Evolutionary conservation across 1,284 basidiomycete species (phyloP).

Genomic region (Porodaedalea pini): DNA sequence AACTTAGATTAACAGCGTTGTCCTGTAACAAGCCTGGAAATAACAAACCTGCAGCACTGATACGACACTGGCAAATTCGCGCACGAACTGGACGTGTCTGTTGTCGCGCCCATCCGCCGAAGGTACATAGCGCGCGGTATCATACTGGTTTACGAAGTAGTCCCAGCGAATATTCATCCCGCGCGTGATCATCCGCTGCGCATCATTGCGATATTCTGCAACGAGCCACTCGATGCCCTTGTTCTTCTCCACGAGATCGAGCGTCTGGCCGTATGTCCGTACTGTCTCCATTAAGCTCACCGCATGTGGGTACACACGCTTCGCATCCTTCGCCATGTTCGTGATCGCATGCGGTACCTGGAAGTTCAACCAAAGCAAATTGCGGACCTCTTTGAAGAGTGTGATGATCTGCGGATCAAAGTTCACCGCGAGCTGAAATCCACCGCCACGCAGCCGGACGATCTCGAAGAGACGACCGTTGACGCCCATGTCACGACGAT

Average conservation of each 20-base stretch:
- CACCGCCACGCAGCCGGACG: slow-evolving; percentile 74
- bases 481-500: slow-evolving; percentile 86
- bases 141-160: slow-evolving; percentile 90
- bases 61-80: slow-evolving; percentile 91
- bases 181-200: slow-evolving; percentile 85
- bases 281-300: slow-evolving; percentile 99
- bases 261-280: slow-evolving; percentile 91
- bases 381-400: slow-evolving; percentile 96
- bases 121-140: slow-evolving; percentile 70
- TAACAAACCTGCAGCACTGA: slow-evolving; percentile 73
- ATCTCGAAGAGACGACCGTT: slow-evolving; percentile 97
- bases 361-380: slow-evolving; percentile 93
- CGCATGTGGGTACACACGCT: slow-evolving; percentile 96
- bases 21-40: slow-evolving; percentile 52
- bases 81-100: slow-evolving; percentile 88
- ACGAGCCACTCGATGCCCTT: slow-evolving; percentile 91
- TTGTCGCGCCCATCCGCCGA: slow-evolving; percentile 78
- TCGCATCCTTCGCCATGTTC: slow-evolving; percentile 97
- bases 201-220: slow-evolving; percentile 87
- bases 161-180: slow-evolving; percentile 98
- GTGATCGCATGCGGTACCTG: slow-evolving; percentile 92
- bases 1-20: slow-evolving; percentile 76
- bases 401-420: slow-evolving; percentile 98
- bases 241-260: slow-evolving; percentile 85
- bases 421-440: slow-evolving; percentile 89